Conservation (phyloP, 140 eudicot species). For the Senecio squalidus region DNA sequence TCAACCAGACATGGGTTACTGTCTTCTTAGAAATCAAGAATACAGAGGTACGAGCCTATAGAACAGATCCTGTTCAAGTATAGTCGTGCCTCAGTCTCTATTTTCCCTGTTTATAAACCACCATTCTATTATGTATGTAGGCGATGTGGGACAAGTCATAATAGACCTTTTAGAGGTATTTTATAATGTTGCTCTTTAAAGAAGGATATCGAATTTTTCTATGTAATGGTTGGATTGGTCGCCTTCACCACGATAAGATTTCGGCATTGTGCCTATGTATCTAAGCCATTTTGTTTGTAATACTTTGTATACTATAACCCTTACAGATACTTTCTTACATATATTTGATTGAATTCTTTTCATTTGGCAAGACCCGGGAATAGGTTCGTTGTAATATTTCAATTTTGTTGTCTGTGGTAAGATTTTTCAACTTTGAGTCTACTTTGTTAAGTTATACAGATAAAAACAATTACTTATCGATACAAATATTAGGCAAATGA, state of each 20-base stretch:
- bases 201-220: not conserved
- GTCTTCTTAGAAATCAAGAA: constrained; percentile 44
- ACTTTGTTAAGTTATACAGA: too few relatives aligned
- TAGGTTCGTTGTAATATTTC: too few relatives aligned
- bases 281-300: not conserved
- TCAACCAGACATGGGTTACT: not conserved
- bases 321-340: not conserved
- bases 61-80: constrained; percentile 62
- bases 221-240: not conserved
- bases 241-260: not conserved
- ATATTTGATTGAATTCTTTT: not conserved
- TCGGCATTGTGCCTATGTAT: not conserved
- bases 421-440: too few relatives aligned
- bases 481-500: too few relatives aligned
- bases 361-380: too few relatives aligned
- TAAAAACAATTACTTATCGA: too few relatives aligned
- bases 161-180: too few relatives aligned
- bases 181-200: too few relatives aligned
- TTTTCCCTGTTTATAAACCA: too few relatives aligned
- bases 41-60: constrained; percentile 79
- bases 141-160: too few relatives aligned
- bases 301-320: not conserved
- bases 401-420: too few relatives aligned
- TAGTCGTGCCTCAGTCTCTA: constrained; percentile 7
- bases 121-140: too few relatives aligned